Evolutionary conservation across 495 filamentous ascomycete genomes (phyloP).

Genomic region (Cenococcum geophilum): DNA sequence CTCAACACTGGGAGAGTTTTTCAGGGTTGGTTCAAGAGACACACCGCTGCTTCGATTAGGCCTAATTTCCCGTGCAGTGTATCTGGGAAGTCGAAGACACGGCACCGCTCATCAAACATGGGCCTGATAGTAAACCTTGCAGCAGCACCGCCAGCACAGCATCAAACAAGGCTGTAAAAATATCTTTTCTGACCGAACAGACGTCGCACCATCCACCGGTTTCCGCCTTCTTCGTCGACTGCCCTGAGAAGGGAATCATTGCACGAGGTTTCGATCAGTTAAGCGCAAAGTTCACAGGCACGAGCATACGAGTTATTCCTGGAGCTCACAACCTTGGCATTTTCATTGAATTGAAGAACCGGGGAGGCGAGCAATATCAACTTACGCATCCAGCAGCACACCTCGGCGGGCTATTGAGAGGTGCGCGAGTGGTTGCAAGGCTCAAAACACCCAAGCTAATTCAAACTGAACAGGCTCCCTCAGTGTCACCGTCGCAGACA

Average conservation of each 20-base stretch:
- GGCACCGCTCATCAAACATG: conserved; percentile 47
- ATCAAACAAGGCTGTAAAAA: conserved; percentile 54
- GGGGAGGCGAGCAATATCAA: conserved; percentile 85
- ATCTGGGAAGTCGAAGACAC: conserved; percentile 85
- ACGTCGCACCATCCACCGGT: conserved; percentile 98
- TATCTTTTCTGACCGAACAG: conserved; percentile 94
- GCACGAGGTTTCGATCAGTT: conserved; percentile 92
- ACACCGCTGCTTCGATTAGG: neutral
- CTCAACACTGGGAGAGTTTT: conserved; percentile 95
- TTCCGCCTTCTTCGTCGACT: conserved; percentile 91
- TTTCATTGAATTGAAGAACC: conserved; percentile 76
- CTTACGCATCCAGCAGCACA: conserved; percentile 92
- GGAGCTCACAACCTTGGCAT: conserved; percentile 93
- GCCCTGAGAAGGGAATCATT: conserved; percentile 80
- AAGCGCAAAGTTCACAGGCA: conserved; percentile 95
- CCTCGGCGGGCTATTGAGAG: conserved; percentile 79
- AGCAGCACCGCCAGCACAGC: conserved; percentile 33
- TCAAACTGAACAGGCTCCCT: conserved; percentile 44
- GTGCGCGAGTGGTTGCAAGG: conserved; percentile 34
- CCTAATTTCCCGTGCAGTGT: conserved; percentile 49
- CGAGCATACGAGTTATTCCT: conserved; percentile 82
- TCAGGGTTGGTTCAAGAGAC: conserved; percentile 58
- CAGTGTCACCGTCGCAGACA: conserved; percentile 79
- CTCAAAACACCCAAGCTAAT: neutral
- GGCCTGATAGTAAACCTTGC: conserved; percentile 44